Percentiles rank a stretch among this genome's conserved stretches.
phyloP scores from a whole-genome alignment of 257 asterid species.

The Scutellaria baicalensis region DNA sequence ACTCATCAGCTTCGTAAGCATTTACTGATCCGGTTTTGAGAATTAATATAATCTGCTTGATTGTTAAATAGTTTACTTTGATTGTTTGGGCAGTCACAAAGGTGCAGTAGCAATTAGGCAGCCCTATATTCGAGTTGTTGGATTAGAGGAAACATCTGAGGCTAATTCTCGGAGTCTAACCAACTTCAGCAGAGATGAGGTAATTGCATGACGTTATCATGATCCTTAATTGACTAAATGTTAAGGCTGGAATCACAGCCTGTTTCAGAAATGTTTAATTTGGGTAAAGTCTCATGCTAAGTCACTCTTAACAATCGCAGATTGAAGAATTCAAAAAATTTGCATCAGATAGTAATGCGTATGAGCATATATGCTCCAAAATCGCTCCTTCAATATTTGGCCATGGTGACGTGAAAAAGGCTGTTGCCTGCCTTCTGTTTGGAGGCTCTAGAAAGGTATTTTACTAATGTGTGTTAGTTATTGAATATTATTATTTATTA shows the following conservation, averaged over 20 bases:
- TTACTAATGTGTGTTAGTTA: not conserved
- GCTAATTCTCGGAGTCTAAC: conserved; percentile 77
- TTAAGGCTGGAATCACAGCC: not conserved
- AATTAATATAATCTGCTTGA: not conserved
- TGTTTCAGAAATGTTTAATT: not conserved
- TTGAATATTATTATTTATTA: not conserved
- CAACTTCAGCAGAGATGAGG: conserved; percentile 86
- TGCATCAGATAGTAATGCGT: conserved; percentile 73
- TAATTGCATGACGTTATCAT: conserved; percentile 20
- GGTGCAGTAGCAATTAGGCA: conserved; percentile 99
- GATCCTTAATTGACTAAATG: not conserved
- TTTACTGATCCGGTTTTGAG: conserved; percentile 2
- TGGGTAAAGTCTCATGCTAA: conserved; percentile 1
- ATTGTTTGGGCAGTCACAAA: conserved; percentile 54
- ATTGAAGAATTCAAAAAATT: conserved; percentile 77
- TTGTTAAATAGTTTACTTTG: conserved; percentile 8
- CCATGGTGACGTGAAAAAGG: conserved; percentile 86
- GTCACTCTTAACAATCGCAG: conserved; percentile 13
- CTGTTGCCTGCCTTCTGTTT: conserved; percentile 91
- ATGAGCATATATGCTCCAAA: conserved; percentile 72
- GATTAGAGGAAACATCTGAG: conserved; percentile 79
- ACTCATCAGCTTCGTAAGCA: conserved; percentile 76
- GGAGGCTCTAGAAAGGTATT: conserved; percentile 98
- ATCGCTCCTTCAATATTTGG: conserved; percentile 98
- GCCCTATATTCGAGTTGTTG: conserved; percentile 93